Evolutionary conservation across 345 rosid genomes (phyloP).

Genomic region (Citrus glauca): DNA sequence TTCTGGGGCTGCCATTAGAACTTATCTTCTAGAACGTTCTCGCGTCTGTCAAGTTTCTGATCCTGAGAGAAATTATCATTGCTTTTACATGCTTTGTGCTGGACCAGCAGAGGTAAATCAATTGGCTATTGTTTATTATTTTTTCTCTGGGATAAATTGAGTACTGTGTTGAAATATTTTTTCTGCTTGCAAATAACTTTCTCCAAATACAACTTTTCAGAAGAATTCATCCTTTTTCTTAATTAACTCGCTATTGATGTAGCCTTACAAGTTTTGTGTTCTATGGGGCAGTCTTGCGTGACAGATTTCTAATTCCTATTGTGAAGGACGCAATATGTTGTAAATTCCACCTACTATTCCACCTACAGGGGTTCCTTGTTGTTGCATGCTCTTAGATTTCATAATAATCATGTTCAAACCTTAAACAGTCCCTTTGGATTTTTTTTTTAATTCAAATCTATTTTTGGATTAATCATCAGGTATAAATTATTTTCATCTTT

Average conservation of each 20-base stretch:
- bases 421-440: neutral
- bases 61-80: slow-evolving; percentile 98
- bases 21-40: slow-evolving; percentile 92
- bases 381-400: neutral
- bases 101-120: slow-evolving; percentile 72
- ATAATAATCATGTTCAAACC: neutral
- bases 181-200: neutral
- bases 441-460: too few species aligned
- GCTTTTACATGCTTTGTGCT: slow-evolving; percentile 98
- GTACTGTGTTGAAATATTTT: neutral
- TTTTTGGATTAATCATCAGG: too few species aligned
- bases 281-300: neutral
- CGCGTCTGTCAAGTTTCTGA: slow-evolving; percentile 99
- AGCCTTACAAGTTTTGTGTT: neutral
- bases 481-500: too few species aligned
- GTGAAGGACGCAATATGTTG: neutral
- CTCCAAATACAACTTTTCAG: neutral
- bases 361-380: neutral
- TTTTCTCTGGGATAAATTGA: neutral
- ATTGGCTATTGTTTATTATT: neutral
- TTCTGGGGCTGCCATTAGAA: slow-evolving; percentile 97
- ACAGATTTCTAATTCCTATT: neutral
- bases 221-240: neutral
- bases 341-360: neutral
- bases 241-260: neutral